Conservation (phyloP, 192 early-diverging fungal genomes). For the Rhizophagus clarus region DNA sequence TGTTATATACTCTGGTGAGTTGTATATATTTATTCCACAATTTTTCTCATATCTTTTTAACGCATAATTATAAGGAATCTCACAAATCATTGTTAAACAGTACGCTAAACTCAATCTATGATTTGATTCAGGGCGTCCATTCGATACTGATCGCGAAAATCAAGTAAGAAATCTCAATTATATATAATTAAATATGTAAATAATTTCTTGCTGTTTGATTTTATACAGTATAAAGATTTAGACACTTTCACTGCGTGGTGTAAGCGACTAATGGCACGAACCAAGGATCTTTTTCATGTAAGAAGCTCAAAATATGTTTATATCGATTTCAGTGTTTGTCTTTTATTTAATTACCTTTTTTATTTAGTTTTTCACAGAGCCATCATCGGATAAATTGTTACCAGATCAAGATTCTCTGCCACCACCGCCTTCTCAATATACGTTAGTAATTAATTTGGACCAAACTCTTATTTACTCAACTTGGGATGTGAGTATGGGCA, state of each 20-base stretch:
- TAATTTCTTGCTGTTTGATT: background rate
- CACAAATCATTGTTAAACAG: background rate
- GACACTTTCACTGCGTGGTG: constrained; percentile 13
- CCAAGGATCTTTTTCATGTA: constrained; percentile 27
- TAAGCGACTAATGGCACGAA: constrained; percentile 14
- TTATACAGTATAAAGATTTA: constrained; percentile 28
- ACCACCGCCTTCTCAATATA: constrained; percentile 81
- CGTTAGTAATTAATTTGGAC: constrained; percentile 93
- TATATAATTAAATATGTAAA: background rate
- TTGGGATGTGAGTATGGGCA: constrained; percentile 74
- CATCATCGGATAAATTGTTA: constrained; percentile 85
- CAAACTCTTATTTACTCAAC: constrained; percentile 91
- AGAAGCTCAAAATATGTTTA: background rate
- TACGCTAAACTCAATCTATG: background rate
- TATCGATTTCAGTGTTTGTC: background rate
- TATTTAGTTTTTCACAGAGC: constrained; percentile 53
- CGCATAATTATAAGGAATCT: background rate
- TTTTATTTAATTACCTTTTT: background rate
- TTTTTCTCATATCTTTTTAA: background rate
- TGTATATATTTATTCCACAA: background rate
- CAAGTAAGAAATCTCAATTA: constrained; percentile 3
- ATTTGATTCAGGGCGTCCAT: constrained; percentile 26
- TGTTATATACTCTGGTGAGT: constrained; percentile 10
- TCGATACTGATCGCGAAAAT: constrained; percentile 23
- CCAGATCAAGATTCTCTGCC: constrained; percentile 87